phyloP scores from a whole-genome alignment of 1,284 basidiomycete species.

The Athelia sp. region DNA sequence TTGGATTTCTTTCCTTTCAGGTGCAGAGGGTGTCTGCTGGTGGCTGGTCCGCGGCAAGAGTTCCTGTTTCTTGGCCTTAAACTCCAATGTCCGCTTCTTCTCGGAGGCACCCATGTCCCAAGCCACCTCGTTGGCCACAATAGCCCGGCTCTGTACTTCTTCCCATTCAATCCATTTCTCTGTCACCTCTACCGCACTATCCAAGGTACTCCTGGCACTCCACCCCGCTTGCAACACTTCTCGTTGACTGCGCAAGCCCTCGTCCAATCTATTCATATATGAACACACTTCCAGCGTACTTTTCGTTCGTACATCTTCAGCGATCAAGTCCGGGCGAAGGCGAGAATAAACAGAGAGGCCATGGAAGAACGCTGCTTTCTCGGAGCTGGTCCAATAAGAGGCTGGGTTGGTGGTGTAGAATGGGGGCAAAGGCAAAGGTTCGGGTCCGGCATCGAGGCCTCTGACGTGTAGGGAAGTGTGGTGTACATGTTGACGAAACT shows the following conservation, averaged over 20 bases:
- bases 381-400: constrained; percentile 57
- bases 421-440: constrained; percentile 21
- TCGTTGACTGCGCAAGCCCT: constrained; percentile 19
- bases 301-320: constrained; percentile 59
- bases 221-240: constrained; percentile 3
- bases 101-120: constrained; percentile 18
- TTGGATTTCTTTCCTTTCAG: too few relatives aligned
- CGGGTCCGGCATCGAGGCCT: constrained; percentile 17
- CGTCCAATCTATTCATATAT: constrained; percentile 51
- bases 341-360: constrained; percentile 59
- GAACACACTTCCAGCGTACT: constrained; percentile 52
- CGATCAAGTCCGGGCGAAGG: constrained; percentile 66
- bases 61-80: background rate
- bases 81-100: background rate
- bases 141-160: constrained; percentile 43
- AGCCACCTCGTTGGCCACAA: constrained; percentile 29
- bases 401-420: constrained; percentile 39
- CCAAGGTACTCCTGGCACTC: constrained; percentile 12
- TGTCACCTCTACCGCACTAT: constrained; percentile 53
- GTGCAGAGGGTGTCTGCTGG: constrained; percentile 23
- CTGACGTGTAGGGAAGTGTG: constrained; percentile 26
- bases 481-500: constrained; percentile 26
- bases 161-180: constrained; percentile 57
- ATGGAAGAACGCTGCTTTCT: constrained; percentile 71
- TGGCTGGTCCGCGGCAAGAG: background rate